Base-by-base conservation (phyloP, 257 asterid genomes). In the Leonotis leonurus region DNA sequence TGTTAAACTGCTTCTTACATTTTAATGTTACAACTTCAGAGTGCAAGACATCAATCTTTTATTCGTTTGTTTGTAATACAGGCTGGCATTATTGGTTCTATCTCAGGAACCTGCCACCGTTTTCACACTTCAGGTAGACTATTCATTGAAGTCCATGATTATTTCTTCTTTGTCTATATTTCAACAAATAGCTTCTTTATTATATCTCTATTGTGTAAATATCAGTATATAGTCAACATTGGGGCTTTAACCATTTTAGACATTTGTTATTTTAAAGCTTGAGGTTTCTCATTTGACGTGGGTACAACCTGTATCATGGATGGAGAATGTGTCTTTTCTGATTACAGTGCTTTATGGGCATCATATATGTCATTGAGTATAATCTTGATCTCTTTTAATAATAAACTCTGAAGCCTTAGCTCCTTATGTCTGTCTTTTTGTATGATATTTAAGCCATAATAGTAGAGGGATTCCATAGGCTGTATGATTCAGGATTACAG, bases 41-140 rank as follows among this genome's bases (percentile, higher is more conserved):
- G 35, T 37, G 32, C 9, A 44, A 37, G 51, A 0, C 59, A 55
- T 41, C 25, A 52, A 67, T 37, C 65, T 13, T 20, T 48, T 60
- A 12, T 18, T 64, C 65, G 56, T 69, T 72, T 65, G 32, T 62
- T 62, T 75, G 75, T 56, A 49, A 24, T 73, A 49, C 79, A 91
- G 98, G 89, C 87, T 69, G 90, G 96, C 24, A 76, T 91, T 59
- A 63, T 88, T 54, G 98, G 98, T 76, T 82, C 88, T 53, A 65
- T 84, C 71, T 65, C 82, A 9, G 98, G 98, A 55, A 69, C 78
- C 60, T 88, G 92, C 61, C 83, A 82, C 48, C 72, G 70, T 68
- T 91, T 91, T 45, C 79, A 72, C 68, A 24, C 75, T 72, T 71
- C 89, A 73, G 98, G 96, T 90, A 73, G 6, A 66, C 21, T 36